Base-by-base conservation (phyloP, 768 basidiomycete species). In the Termitomyces sp. region DNA sequence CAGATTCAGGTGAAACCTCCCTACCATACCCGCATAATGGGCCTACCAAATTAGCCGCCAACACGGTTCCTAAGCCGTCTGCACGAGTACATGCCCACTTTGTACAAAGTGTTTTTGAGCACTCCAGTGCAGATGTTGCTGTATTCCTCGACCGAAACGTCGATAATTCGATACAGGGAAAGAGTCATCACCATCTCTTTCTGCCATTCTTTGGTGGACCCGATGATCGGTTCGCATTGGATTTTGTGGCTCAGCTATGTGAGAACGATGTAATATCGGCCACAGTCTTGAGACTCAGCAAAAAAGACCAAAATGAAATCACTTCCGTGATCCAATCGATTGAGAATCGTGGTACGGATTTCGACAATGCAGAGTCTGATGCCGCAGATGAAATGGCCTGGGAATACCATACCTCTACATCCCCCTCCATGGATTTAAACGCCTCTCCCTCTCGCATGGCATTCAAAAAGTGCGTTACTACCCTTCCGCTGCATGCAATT, bases 141-240 rank as follows among this genome's bases (percentile, higher is more conserved):
- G 72, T 98, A 15, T 93, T 88, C 67, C 80, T 98, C 49, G 93
- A 96, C 66, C 80, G 82, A 42, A 80, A 78, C 37, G 73, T 76
- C 51, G 59, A 45, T 30, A 34, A 42, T 41, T 47, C 57, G 22
- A 59, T 61, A 9, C 27, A 31, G 33, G 55, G 63, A 47, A 57
- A 69, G 39, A 71, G 71, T 31, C 69, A 66, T 15, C 80, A 85
- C 65, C 90, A 93, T 68, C 64, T 98, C 15, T 90, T 93, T 72
- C 67, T 97, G 13, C 91, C 93, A 0, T 98, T 98, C 81, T 90
- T 93, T 69, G 95, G 96, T 30, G 96, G 96, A 0, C 89, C 93
- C 0, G 95, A 98, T 70, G 95, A 97, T 68, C 80, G 96, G 2
- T 78, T 94, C 15, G 92, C 93, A 0, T 75, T 98, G 33, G 85